A percentile compares a stretch with the other conserved stretches of the same genome.
phyloP scores from a whole-genome alignment of 2,329 filamentous ascomycete genomes.

The Arthroderma sp. region DNA sequence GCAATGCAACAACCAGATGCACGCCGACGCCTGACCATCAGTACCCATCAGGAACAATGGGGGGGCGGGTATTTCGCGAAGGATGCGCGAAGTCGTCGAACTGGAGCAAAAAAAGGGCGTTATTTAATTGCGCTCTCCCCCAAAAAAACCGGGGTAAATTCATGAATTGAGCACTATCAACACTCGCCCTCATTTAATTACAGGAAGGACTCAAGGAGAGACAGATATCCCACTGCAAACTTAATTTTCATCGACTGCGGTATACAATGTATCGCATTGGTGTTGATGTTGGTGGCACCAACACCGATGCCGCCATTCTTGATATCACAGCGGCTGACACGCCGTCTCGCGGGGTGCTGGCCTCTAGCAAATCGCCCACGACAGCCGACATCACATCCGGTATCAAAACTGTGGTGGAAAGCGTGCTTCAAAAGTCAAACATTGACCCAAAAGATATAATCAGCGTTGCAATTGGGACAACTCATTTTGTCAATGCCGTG shows the following conservation, averaged over 20 bases:
- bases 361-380: constrained; percentile 38
- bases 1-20: too few relatives aligned
- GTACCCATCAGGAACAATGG: too few relatives aligned
- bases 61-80: too few relatives aligned
- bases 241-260: not conserved
- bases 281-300: constrained; percentile 28
- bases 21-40: too few relatives aligned
- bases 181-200: too few relatives aligned
- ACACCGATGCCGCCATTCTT: constrained; percentile 34
- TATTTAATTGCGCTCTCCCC: too few relatives aligned
- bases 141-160: too few relatives aligned
- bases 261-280: constrained; percentile 21
- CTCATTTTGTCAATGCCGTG: constrained; percentile 38
- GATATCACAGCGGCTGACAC: constrained; percentile 26
- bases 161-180: too few relatives aligned
- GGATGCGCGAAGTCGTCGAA: too few relatives aligned
- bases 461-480: constrained; percentile 38
- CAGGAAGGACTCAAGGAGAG: not conserved
- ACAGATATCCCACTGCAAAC: not conserved
- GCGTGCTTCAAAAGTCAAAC: constrained; percentile 27
- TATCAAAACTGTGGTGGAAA: constrained; percentile 34
- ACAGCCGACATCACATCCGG: constrained; percentile 39
- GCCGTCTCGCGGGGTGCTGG: constrained; percentile 30
- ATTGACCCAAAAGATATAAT: constrained; percentile 29
- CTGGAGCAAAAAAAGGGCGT: too few relatives aligned